Base-by-base conservation (phyloP, 2,329 filamentous ascomycete species). In the Volutella citrinella region DNA sequence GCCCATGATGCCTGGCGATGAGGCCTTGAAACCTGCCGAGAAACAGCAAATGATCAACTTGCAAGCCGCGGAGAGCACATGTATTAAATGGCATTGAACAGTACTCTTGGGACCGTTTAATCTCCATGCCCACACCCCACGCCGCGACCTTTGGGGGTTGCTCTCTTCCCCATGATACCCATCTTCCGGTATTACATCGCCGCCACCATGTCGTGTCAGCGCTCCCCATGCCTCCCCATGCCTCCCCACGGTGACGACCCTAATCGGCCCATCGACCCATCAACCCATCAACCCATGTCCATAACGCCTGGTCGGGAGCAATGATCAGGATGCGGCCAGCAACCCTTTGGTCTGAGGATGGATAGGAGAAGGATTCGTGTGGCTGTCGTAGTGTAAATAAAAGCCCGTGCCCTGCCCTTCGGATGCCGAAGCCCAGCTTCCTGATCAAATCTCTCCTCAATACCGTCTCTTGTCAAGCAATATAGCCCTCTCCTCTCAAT, bases 251-350 rank as follows among this genome's bases (percentile, higher is more conserved):
- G 33, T 25, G 31, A 38, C 34, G 22, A 23, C 30, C 36, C 27
- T 7, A 36, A 49, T 51, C 40, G 46, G 42, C 42, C 44, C 49
- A 53, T 53, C 50, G 40, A 34, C 41, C 50, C 50, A 53, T 53
- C 50, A 39, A 34, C 42, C 50, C 50, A 53, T 53, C 42, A 41
- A 49, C 45, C 50, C 50, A 54, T 49, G 48, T 23, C 38, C 41
- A 46, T 45, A 44, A 49, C 40, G 43, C 42, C 43, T 35, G 34
- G 31, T 36, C 32, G 27, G 12, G 28, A 39, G 50, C 50, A 47
- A 49, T 47, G 50, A 43, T 49, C 48, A 52, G 43, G 42, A 32
- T 47, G 48, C 49, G 50, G 36, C 46, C 43, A 53, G 48, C 40
- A 52, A 34, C 29, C 39, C 41, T 36, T 46, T 49, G 38, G 36